Conservation (phyloP, 306 rosid genomes). For the Cercis canadensis region DNA sequence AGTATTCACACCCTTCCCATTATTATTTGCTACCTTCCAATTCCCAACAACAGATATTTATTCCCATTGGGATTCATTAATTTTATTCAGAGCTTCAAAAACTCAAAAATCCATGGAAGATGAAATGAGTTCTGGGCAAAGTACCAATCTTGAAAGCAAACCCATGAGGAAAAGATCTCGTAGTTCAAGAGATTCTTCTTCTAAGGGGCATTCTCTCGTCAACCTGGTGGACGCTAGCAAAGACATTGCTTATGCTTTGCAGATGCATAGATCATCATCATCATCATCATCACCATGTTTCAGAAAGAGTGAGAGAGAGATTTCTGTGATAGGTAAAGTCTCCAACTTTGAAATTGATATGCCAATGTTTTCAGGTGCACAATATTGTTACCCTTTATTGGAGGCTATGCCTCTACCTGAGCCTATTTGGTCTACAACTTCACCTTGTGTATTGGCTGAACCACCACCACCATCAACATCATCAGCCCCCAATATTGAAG, state of each 20-base stretch:
- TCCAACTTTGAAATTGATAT: conserved; percentile 26
- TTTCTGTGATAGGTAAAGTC: conserved; percentile 22
- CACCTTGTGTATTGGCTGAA: conserved; percentile 50
- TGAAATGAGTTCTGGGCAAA: conserved; percentile 27
- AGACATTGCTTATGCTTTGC: conserved; percentile 47
- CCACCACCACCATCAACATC: conserved; percentile 18
- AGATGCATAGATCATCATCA: conserved; percentile 41
- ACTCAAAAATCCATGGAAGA: conserved; percentile 18
- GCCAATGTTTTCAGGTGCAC: conserved; percentile 34
- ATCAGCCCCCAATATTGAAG: conserved; percentile 30
- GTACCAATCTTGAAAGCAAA: conserved; percentile 7
- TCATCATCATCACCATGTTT: conserved; percentile 30
- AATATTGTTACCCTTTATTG: conserved; percentile 51
- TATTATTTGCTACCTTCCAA: conserved; percentile 22
- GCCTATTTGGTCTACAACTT: conserved; percentile 68
- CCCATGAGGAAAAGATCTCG: conserved; percentile 35
- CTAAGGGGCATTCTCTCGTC: conserved; percentile 11
- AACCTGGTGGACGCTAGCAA: conserved; percentile 42
- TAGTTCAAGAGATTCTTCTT: background rate
- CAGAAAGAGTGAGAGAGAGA: conserved; percentile 19
- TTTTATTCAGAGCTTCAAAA: background rate
- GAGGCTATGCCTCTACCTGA: conserved; percentile 69
- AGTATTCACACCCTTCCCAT: background rate
- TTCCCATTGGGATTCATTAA: conserved; percentile 4
- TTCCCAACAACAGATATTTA: background rate